These are phyloP conservation scores for Leccinum ochraceum DNA, from an alignment of 768 basidiomycete genomes.

Conservation along the genomic window DNA sequence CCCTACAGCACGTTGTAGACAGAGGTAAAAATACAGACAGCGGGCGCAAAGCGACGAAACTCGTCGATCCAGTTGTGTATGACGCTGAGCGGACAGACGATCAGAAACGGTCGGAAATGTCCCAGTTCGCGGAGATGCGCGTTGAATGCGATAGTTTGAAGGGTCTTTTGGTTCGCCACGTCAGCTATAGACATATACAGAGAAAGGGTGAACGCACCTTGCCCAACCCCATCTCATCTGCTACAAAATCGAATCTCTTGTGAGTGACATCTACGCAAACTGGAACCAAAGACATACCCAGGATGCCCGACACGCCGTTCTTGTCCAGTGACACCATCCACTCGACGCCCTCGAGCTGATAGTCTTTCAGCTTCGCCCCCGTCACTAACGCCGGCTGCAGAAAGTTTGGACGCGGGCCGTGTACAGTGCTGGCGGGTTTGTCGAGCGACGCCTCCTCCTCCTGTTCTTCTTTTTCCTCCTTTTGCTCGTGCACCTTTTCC, in stretches of 20 bases:
- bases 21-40: constrained; percentile 46
- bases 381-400: constrained; percentile 79
- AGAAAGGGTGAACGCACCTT: constrained; percentile 47
- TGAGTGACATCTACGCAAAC: constrained; percentile 14
- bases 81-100: constrained; percentile 93
- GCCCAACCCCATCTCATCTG: constrained; percentile 95
- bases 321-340: constrained; percentile 92
- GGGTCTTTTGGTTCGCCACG: constrained; percentile 53
- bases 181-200: not conserved
- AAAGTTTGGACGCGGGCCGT: constrained; percentile 41
- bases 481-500: not conserved
- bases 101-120: constrained; percentile 72
- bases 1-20: constrained; percentile 5
- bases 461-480: not conserved
- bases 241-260: constrained; percentile 36
- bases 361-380: constrained; percentile 82
- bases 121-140: constrained; percentile 81
- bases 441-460: constrained; percentile 4
- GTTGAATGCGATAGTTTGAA: constrained; percentile 93
- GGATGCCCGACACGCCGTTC: constrained; percentile 80
- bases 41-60: constrained; percentile 81
- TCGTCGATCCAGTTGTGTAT: constrained; percentile 90
- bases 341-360: constrained; percentile 92
- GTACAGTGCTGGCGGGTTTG: constrained; percentile 16
- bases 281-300: constrained; percentile 49